Evolutionary conservation across 192 early-diverging fungal species (phyloP).

Genomic region (Spizellomyces sp.): DNA sequence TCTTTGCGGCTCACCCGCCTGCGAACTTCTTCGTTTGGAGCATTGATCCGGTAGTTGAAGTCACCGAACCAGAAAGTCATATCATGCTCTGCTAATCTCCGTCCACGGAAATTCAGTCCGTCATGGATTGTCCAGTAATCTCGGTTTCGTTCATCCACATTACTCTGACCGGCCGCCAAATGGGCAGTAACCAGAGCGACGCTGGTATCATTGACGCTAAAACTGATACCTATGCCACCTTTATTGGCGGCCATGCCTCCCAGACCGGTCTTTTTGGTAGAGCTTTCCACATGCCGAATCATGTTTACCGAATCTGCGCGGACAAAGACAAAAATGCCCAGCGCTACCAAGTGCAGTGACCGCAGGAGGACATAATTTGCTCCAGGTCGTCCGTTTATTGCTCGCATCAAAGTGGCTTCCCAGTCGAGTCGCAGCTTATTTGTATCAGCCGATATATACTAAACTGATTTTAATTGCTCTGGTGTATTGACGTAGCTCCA

Average conservation of each 20-base stretch:
- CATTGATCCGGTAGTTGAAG: conserved; percentile 85
- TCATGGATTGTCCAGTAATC: conserved; percentile 82
- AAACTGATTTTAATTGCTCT: neutral
- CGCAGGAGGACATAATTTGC: conserved; percentile 76
- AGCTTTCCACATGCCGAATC: conserved; percentile 82
- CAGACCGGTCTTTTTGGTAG: conserved; percentile 91
- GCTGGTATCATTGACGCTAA: conserved; percentile 83
- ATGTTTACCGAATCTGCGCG: conserved; percentile 65
- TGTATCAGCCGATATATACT: conserved; percentile 50
- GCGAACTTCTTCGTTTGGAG: conserved; percentile 69
- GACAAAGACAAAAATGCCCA: conserved; percentile 87
- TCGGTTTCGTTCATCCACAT: conserved; percentile 77
- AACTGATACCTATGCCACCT: conserved; percentile 90
- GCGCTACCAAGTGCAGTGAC: conserved; percentile 87
- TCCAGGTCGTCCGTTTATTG: conserved; percentile 38
- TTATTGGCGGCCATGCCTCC: conserved; percentile 97
- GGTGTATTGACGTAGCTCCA: neutral
- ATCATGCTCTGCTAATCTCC: conserved; percentile 75
- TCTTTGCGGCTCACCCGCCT: conserved; percentile 3
- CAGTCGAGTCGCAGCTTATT: conserved; percentile 42
- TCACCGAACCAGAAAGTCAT: conserved; percentile 84
- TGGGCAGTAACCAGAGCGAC: conserved; percentile 93
- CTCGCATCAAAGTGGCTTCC: conserved; percentile 37
- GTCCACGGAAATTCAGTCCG: conserved; percentile 74
- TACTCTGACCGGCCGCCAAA: conserved; percentile 82